Percentiles rank a stretch among this genome's conserved stretches.
phyloP scores from a whole-genome alignment of 306 rosid genomes.

The Arachis stenosperma region DNA sequence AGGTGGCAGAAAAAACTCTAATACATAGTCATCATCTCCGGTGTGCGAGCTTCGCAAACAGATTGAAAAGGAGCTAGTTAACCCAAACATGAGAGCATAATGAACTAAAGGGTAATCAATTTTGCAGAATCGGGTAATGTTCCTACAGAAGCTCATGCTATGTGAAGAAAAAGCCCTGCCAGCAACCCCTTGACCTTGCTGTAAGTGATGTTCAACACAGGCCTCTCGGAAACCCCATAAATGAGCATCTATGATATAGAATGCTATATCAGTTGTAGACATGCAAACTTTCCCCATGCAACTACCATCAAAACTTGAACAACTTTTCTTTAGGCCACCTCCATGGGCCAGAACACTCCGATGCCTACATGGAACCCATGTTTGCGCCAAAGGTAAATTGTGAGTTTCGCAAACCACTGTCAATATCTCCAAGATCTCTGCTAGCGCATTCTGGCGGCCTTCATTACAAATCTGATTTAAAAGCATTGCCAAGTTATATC shows the following conservation, averaged over 20 bases:
- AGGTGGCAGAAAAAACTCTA: constrained; percentile 89
- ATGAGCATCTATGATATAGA: constrained; percentile 79
- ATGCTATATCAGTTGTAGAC: constrained; percentile 87
- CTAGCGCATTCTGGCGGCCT: constrained; percentile 85
- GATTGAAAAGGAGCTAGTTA: constrained; percentile 77
- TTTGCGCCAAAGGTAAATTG: constrained; percentile 91
- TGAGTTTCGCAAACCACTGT: constrained; percentile 90
- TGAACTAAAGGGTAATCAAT: constrained; percentile 89
- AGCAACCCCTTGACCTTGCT: constrained; percentile 92
- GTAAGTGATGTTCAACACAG: constrained; percentile 89
- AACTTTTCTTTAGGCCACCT: constrained; percentile 84
- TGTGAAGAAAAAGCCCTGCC: constrained; percentile 83
- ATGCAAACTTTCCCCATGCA: constrained; percentile 93
- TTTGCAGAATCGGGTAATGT: constrained; percentile 84
- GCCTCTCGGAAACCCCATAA: constrained; percentile 94
- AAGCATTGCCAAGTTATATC: constrained; percentile 87
- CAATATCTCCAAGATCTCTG: constrained; percentile 90
- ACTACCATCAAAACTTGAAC: constrained; percentile 88
- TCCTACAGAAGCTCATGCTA: constrained; percentile 66
- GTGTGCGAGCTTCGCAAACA: constrained; percentile 79
- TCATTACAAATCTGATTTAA: constrained; percentile 92
- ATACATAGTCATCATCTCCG: constrained; percentile 78
- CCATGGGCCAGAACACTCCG: constrained; percentile 82
- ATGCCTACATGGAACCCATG: constrained; percentile 98
- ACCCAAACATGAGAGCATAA: constrained; percentile 86